phyloP scores from a whole-genome alignment of 2,329 filamentous ascomycete genomes.

The Venturia oleaginea region DNA sequence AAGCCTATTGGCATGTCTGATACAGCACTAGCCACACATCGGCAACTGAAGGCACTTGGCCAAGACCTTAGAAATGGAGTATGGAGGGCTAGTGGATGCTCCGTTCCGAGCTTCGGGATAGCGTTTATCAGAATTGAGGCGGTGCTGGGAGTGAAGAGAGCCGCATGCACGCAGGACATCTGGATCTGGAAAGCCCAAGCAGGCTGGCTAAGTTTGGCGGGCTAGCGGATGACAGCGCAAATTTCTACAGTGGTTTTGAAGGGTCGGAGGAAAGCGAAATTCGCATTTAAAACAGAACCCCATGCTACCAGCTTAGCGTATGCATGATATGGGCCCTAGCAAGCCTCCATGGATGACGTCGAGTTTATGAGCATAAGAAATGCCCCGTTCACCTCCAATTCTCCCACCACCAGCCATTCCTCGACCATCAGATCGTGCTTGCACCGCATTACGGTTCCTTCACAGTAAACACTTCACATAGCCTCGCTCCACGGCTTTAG shows the following conservation, averaged over 20 bases:
- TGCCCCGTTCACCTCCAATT: no score
- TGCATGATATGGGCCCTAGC: no score
- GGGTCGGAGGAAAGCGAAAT: not conserved
- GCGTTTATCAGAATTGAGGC: not conserved
- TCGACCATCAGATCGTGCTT: not conserved
- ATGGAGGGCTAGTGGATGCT: not conserved
- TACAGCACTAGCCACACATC: not conserved
- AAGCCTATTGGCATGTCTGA: not conserved
- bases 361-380: no score
- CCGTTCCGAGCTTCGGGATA: not conserved
- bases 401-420: not conserved
- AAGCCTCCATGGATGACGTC: no score
- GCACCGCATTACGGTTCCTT: not conserved
- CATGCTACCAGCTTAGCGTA: no score
- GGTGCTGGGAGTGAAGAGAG: not conserved
- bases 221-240: not conserved
- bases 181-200: constrained; percentile 1
- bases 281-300: not conserved
- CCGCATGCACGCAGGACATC: not conserved
- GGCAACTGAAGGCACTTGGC: not conserved
- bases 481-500: not conserved
- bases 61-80: not conserved
- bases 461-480: not conserved
- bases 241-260: not conserved
- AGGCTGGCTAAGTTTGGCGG: not conserved